These are phyloP conservation scores for Pythium sukuiense DNA, from an alignment of 352 stramenopile species.

Conservation along the genomic window DNA sequence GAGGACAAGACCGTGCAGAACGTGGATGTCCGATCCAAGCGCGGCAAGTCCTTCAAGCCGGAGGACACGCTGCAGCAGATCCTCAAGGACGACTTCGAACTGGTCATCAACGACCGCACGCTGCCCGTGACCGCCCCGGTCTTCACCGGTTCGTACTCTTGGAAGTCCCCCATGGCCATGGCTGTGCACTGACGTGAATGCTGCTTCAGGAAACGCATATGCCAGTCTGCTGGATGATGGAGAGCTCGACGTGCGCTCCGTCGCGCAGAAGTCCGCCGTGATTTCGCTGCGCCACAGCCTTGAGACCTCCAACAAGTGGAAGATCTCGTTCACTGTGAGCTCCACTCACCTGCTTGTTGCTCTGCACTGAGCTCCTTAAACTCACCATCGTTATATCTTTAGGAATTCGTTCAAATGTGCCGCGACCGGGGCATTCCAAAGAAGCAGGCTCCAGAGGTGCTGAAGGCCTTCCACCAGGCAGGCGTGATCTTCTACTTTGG, in stretches of 20 bases:
- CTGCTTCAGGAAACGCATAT: constrained; percentile 55
- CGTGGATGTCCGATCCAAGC: constrained; percentile 62
- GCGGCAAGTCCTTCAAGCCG: constrained; percentile 57
- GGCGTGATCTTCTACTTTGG: constrained; percentile 82
- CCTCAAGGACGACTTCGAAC: constrained; percentile 80
- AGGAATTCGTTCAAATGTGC: constrained; percentile 77
- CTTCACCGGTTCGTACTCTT: constrained; percentile 42
- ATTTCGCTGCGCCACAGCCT: constrained; percentile 75
- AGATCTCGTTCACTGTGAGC: constrained; percentile 60
- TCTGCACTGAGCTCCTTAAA: background rate
- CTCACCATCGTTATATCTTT: background rate
- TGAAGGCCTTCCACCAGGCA: constrained; percentile 74
- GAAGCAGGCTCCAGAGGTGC: constrained; percentile 76
- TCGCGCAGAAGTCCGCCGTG: constrained; percentile 78
- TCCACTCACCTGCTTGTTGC: background rate
- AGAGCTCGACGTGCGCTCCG: constrained; percentile 74
- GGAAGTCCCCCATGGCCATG: background rate
- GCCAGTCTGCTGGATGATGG: constrained; percentile 69
- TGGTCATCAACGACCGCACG: constrained; percentile 78
- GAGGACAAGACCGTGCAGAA: constrained; percentile 74
- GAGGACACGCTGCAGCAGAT: constrained; percentile 67
- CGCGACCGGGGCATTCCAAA: constrained; percentile 76
- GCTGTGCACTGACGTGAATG: background rate
- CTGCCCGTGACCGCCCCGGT: constrained; percentile 69
- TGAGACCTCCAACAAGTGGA: constrained; percentile 76